Evolutionary conservation across 2,329 filamentous ascomycete genomes (phyloP).

Genomic region (Pseudogymnoascus sp.): DNA sequence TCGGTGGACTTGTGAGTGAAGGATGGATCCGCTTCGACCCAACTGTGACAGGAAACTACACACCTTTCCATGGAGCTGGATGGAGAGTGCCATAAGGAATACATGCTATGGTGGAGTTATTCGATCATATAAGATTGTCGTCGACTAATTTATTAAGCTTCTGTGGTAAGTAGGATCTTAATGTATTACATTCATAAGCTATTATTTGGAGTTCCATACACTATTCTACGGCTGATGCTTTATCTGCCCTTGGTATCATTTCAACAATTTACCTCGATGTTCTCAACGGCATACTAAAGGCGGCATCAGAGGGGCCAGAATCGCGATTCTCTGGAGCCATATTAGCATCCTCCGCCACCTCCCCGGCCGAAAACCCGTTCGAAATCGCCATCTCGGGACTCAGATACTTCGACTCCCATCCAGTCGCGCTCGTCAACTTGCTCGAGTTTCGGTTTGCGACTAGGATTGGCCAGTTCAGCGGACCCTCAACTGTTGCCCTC

Average conservation of each 20-base stretch:
- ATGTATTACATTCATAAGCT: background rate
- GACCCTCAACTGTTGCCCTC: slow-evolving; percentile 8
- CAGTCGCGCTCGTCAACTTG: slow-evolving; percentile 2
- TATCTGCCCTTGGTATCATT: background rate
- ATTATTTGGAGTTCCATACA: background rate
- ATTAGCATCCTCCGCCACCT: background rate
- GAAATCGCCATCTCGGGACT: slow-evolving; percentile 4
- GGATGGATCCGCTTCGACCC: background rate
- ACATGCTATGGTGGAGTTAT: background rate
- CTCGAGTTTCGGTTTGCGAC: background rate
- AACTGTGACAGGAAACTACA: background rate
- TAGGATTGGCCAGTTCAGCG: slow-evolving; percentile 10
- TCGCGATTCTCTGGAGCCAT: background rate
- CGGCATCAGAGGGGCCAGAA: background rate
- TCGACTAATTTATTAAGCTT: background rate
- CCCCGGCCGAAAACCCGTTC: background rate
- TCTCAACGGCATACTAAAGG: background rate
- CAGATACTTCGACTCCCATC: slow-evolving; percentile 6
- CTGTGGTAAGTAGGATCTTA: background rate
- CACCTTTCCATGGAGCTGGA: background rate
- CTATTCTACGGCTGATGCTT: background rate
- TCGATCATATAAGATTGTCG: background rate
- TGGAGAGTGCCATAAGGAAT: background rate
- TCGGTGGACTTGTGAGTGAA: background rate
- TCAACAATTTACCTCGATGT: background rate